Percentiles rank a stretch among this genome's conserved stretches.
These are phyloP conservation scores for Neurospora hispaniola DNA, from an alignment of 495 filamentous ascomycete species.

Conservation along the genomic window DNA sequence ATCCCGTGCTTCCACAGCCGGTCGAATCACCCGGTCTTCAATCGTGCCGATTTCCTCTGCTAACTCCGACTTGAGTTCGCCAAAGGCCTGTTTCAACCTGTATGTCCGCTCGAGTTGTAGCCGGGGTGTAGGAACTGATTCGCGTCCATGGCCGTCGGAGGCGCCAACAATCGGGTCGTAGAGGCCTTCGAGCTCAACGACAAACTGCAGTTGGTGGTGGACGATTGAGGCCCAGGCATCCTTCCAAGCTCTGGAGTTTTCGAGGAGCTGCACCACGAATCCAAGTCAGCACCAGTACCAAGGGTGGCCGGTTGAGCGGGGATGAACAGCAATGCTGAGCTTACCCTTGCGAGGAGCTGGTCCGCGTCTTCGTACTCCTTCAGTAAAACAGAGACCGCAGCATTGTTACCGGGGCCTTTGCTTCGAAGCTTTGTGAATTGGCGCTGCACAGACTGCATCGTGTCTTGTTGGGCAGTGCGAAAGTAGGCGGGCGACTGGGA, in stretches of 20 bases:
- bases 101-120: slow-evolving; percentile 55
- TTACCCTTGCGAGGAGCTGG: slow-evolving; percentile 61
- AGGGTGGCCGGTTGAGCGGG: background rate
- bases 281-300: slow-evolving; percentile 2
- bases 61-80: slow-evolving; percentile 66
- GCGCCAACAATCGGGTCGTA: slow-evolving; percentile 73
- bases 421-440: slow-evolving; percentile 63
- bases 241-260: slow-evolving; percentile 70
- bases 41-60: slow-evolving; percentile 62
- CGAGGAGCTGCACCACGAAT: slow-evolving; percentile 54
- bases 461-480: slow-evolving; percentile 10
- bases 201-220: slow-evolving; percentile 56
- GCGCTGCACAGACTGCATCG: slow-evolving; percentile 72
- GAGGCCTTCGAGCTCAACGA: slow-evolving; percentile 62
- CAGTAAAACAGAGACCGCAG: slow-evolving; percentile 63
- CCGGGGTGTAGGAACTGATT: slow-evolving; percentile 52
- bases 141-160: slow-evolving; percentile 39
- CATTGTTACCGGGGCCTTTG: slow-evolving; percentile 62
- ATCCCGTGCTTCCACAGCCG: slow-evolving; percentile 62
- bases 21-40: slow-evolving; percentile 61
- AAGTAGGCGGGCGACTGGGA: background rate
- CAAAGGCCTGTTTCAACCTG: slow-evolving; percentile 57
- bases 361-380: slow-evolving; percentile 82
- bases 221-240: slow-evolving; percentile 76
- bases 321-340: background rate